phyloP scores from a whole-genome alignment of 2,329 filamentous ascomycete species.

The Cucurbitaria berberidis region DNA sequence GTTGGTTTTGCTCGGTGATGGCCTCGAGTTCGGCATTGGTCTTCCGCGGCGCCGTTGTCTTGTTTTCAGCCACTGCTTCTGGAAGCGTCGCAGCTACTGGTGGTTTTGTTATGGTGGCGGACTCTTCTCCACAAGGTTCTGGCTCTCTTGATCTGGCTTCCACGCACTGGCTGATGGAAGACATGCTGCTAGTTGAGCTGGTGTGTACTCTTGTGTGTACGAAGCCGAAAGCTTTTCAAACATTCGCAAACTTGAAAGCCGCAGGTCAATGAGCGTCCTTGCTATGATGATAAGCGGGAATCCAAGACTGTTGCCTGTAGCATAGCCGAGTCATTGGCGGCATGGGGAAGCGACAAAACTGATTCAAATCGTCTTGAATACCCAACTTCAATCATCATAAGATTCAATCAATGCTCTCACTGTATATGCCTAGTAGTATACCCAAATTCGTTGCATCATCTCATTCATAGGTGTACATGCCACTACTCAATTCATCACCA shows the following conservation, averaged over 20 bases:
- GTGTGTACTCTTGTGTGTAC: not conserved
- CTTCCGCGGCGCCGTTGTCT: not conserved
- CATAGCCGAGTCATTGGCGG: not conserved
- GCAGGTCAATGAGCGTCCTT: not conserved
- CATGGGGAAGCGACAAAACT: not conserved
- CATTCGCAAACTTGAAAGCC: too few relatives aligned
- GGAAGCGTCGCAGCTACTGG: too few relatives aligned
- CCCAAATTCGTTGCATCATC: too few relatives aligned
- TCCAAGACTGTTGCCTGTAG: too few relatives aligned
- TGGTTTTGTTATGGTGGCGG: not conserved
- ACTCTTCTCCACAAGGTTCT: not conserved
- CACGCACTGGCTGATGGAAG: not conserved
- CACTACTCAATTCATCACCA: too few relatives aligned
- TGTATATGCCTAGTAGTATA: too few relatives aligned
- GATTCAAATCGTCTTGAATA: not conserved
- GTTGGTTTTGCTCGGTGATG: not conserved
- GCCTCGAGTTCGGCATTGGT: not conserved
- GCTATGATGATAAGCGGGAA: too few relatives aligned
- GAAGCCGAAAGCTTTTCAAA: too few relatives aligned
- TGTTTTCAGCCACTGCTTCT: not conserved
- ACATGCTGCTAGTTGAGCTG: not conserved
- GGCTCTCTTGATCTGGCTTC: not conserved
- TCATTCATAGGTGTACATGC: too few relatives aligned
- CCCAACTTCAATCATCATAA: too few relatives aligned
- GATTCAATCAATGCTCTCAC: not conserved